phyloP scores from a whole-genome alignment of 495 filamentous ascomycete genomes.

The Aspergillus conjunctus region DNA sequence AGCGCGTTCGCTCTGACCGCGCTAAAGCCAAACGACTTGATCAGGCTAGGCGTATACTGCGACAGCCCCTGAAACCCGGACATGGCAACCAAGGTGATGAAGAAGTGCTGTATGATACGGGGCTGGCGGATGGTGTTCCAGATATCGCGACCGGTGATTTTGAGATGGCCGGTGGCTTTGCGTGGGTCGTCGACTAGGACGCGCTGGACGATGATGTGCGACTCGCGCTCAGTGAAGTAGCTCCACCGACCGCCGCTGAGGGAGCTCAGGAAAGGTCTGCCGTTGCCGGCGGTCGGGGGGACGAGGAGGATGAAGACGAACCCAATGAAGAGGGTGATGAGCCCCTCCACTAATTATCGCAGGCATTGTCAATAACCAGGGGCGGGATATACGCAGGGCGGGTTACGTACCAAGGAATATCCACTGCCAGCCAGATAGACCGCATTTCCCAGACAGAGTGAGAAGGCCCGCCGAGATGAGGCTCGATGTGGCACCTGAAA shows the following conservation, averaged over 20 bases:
- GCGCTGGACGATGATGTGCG: conserved; percentile 43
- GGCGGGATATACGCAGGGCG: not conserved
- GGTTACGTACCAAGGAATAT: conserved; percentile 52
- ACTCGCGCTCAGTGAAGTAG: conserved; percentile 48
- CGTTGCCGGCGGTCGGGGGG: conserved; percentile 44
- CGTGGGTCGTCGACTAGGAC: conserved; percentile 48
- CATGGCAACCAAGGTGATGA: conserved; percentile 50
- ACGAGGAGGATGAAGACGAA: conserved; percentile 53
- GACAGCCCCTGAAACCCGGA: conserved; percentile 47
- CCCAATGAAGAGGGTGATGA: conserved; percentile 53
- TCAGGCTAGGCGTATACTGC: conserved; percentile 43
- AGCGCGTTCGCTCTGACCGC: conserved; percentile 52
- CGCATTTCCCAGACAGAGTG: conserved; percentile 50
- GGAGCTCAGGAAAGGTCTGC: conserved; percentile 46
- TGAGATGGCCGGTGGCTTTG: conserved; percentile 43
- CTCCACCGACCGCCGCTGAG: conserved; percentile 44
- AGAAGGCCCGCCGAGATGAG: conserved; percentile 56
- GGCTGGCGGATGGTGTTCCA: conserved; percentile 43
- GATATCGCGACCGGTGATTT: conserved; percentile 46
- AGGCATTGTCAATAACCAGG: not conserved
- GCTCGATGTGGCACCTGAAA: conserved; percentile 55
- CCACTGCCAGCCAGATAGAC: conserved; percentile 63
- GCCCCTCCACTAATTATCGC: conserved; percentile 49
- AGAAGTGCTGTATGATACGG: conserved; percentile 40
- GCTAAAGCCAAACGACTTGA: conserved; percentile 48